A percentile compares a stretch with the other conserved stretches of the same genome.
Conservation (phyloP, 495 filamentous ascomycete species). For the Penicillium maclennaniae region DNA sequence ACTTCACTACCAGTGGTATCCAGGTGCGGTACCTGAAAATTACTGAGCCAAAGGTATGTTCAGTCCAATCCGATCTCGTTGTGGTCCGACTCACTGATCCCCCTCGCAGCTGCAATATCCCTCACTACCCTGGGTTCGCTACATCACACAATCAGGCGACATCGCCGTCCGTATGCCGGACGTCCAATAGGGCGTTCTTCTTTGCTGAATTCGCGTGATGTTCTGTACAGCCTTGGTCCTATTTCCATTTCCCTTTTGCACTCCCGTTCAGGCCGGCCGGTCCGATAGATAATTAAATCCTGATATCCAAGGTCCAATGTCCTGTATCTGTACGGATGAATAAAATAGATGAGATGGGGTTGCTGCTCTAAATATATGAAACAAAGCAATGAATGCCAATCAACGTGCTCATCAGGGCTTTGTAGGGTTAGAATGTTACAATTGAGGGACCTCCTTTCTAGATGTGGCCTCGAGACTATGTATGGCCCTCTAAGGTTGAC, state of each 20-base stretch:
- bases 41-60: conserved; percentile 93
- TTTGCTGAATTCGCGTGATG: conserved; percentile 12
- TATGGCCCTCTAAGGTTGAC: too few relatives aligned
- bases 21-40: conserved; percentile 99
- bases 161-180: conserved; percentile 92
- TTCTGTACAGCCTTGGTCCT: conserved; percentile 28
- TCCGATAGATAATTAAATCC: conserved; percentile 34
- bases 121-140: conserved; percentile 96
- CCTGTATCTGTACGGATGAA: not conserved
- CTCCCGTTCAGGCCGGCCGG: conserved; percentile 30
- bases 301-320: conserved; percentile 3
- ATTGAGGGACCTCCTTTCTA: too few relatives aligned
- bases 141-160: conserved; percentile 95
- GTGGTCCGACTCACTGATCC: not conserved
- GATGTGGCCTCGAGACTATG: too few relatives aligned
- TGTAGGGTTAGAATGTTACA: too few relatives aligned
- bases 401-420: too few relatives aligned
- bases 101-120: conserved; percentile 80
- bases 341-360: not conserved
- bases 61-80: not conserved
- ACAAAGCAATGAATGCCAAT: too few relatives aligned
- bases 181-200: conserved; percentile 51
- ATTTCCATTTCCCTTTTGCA: conserved; percentile 13
- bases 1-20: conserved; percentile 98
- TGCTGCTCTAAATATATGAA: not conserved